Percentiles rank a stretch among this genome's conserved stretches.
These are phyloP conservation scores for Sarocladium strictum DNA, from an alignment of 2,329 filamentous ascomycete genomes.

Conservation along the genomic window DNA sequence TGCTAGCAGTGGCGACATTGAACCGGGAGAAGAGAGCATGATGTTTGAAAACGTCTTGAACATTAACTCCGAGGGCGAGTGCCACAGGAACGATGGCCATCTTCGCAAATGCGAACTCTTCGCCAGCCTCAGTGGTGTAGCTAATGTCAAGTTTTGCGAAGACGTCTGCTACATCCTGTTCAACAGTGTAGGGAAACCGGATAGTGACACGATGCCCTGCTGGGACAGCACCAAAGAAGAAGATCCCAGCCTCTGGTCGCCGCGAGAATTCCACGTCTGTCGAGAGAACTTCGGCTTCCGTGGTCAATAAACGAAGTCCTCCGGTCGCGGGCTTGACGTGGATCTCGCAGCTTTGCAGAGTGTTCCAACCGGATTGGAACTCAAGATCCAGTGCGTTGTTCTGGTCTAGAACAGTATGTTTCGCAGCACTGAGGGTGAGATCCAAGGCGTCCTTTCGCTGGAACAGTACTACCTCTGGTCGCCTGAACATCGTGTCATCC, in stretches of 20 bases:
- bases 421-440: constrained; percentile 59
- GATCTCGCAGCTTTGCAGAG: constrained; percentile 52
- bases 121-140: constrained; percentile 63
- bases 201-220: constrained; percentile 48
- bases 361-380: constrained; percentile 69
- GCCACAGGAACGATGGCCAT: constrained; percentile 63
- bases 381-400: constrained; percentile 72
- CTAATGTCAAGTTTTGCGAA: constrained; percentile 69
- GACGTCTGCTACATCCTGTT: constrained; percentile 67
- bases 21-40: constrained; percentile 79
- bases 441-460: constrained; percentile 64
- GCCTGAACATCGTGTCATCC: constrained; percentile 46
- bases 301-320: constrained; percentile 57
- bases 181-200: constrained; percentile 74
- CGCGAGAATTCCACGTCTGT: constrained; percentile 36
- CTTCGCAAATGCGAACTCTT: constrained; percentile 29
- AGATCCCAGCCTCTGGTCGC: constrained; percentile 46
- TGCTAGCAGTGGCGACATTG: constrained; percentile 75
- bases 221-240: constrained; percentile 43
- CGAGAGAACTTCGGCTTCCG: constrained; percentile 44
- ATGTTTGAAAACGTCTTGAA: constrained; percentile 92
- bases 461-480: constrained; percentile 65
- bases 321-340: constrained; percentile 60
- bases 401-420: constrained; percentile 71
- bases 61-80: constrained; percentile 86